These are phyloP conservation scores for Carex myosuroides DNA, from an alignment of 176 grass and related monocot species.

Conservation along the genomic window DNA sequence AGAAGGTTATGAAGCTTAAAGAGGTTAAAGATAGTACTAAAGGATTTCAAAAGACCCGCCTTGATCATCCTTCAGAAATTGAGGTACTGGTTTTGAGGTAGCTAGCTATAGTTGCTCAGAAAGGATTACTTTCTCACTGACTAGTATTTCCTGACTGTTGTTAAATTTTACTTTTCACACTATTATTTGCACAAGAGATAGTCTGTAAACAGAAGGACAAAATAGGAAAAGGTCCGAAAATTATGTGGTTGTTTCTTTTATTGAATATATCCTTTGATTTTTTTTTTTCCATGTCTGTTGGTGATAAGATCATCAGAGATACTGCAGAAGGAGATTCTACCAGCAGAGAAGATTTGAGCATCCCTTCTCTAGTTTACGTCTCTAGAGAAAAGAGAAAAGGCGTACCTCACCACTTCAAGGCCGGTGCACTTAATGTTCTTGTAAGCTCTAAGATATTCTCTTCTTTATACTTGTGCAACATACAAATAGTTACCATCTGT, in stretches of 20 bases:
- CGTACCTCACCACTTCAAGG: slow-evolving; percentile 57
- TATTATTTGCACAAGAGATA: neutral
- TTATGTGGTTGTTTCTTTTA: slow-evolving; percentile 4
- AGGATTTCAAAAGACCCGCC: neutral
- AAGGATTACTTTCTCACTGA: neutral
- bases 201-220: neutral
- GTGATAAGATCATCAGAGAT: slow-evolving; percentile 20
- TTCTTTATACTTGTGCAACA: neutral
- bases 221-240: neutral
- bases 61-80: slow-evolving; percentile 32
- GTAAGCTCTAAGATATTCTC: slow-evolving; percentile 22
- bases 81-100: slow-evolving; percentile 32
- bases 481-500: neutral
- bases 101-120: neutral
- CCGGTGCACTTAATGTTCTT: slow-evolving; percentile 63
- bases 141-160: neutral
- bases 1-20: neutral
- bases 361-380: slow-evolving; percentile 44
- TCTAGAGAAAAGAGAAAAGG: slow-evolving; percentile 46
- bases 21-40: neutral
- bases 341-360: neutral
- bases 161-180: neutral
- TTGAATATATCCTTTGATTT: neutral
- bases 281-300: neutral
- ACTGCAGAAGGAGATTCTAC: neutral